These are phyloP conservation scores for Fagopyrum tataricum DNA, from an alignment of 148 eudicot genomes.

Conservation along the genomic window DNA sequence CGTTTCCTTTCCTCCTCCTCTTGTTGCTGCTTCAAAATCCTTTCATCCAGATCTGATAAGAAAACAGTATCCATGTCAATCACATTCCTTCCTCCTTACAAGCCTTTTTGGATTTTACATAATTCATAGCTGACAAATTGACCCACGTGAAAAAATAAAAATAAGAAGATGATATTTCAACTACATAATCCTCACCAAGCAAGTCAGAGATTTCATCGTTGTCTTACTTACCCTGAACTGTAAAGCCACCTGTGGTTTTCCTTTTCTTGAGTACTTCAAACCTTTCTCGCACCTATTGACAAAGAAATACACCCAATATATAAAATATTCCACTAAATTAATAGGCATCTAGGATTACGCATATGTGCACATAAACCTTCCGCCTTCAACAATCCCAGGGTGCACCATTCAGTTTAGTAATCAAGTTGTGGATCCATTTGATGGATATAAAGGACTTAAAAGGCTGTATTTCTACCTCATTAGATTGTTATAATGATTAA, in stretches of 20 bases:
- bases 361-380: neutral
- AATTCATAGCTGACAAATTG: neutral
- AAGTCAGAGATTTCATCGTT: neutral
- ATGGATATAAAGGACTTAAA: no score
- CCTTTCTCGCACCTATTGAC: constrained; percentile 66
- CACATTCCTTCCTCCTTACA: neutral
- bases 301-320: constrained; percentile 1
- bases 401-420: neutral
- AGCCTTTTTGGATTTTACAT: neutral
- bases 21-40: constrained; percentile 86
- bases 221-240: constrained; percentile 63
- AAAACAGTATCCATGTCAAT: constrained; percentile 11
- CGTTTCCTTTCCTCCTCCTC: constrained; percentile 98
- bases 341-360: neutral
- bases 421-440: neutral
- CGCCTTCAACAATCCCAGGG: neutral
- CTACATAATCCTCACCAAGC: neutral
- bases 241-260: constrained; percentile 69
- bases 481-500: no score
- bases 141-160: neutral
- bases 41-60: constrained; percentile 72
- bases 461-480: no score
- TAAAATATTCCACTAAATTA: neutral
- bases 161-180: neutral
- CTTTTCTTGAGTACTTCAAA: constrained; percentile 88